Base-by-base conservation (phyloP, 495 filamentous ascomycete genomes). In the Aspergillus ostianus region DNA sequence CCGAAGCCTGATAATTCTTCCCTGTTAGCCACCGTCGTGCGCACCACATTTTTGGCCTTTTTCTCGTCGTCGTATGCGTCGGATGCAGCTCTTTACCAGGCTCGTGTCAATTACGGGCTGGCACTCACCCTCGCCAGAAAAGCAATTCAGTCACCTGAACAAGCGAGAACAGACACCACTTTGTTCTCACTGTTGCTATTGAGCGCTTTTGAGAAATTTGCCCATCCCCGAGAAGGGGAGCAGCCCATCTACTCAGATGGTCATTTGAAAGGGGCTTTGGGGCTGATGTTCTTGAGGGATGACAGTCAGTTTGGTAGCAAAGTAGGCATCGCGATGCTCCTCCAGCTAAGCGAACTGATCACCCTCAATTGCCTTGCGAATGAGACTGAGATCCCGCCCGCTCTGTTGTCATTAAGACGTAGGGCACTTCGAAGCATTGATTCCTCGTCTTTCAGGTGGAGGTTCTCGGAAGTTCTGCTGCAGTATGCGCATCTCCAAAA, bases 121-220 rank as follows among this genome's bases (percentile, higher is more conserved):
- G 55, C 55, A 7, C 45, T 57, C 13, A 30, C 27, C 29, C 23
- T 57, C 27, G 49, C 55, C 17, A 45, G 46, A n/a, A 57, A 21
- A 12, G 47, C 55, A 29, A 49, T 57, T 29, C 45, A 57, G 23
- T 49, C 47, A 3, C 47, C 55, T 8, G 32, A 57, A 18, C 29
- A 57, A 29, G 55, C 23, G 13, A 13, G 29, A 27, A 19, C 49
- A 10, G 47, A 57, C 20, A 36, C 44, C n/a, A 57, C 55, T 2
- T n/a, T 57, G 46, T 57, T 57, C 17, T 49, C 46, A 4, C 20
- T 57, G 12, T 15, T 57, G 27, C 30, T 57, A 9, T 48, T 57
- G 47, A 36, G 55, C 20, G 46, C 50, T 41, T 57, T 57, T 20
- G n/a, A n/a, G 55, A 57, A 30, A 21, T 18, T 57, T n/a, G 46